Evolutionary conservation across 306 rosid species (phyloP), one percentile per base, ranked within the genome.

Genomic region (Vachellia pachyceras): DNA sequence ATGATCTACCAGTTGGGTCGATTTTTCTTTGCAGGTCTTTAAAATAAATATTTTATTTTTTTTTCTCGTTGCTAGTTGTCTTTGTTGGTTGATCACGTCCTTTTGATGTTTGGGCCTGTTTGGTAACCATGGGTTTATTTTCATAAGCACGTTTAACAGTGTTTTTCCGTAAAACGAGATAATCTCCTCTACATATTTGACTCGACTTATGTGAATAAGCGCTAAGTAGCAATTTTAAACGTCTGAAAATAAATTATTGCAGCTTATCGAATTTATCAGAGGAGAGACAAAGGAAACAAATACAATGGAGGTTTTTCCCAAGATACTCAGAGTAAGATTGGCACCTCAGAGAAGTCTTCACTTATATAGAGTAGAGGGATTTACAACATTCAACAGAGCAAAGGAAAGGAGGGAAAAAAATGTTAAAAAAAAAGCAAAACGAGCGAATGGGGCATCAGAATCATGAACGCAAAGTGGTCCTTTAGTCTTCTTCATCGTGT

Each of bases 381-480:
- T 77, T 77, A 47, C 74, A 77, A 47, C 74, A 46, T 36, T 63
- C 36, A 40, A n/a, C 35, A n/a, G 35, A n/a, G 20, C 33, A 68
- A 41, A 8, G 58, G 6, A 18, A 18, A 9, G 18, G 8, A 45
- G 1, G 1, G 14, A 2, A 15, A 5, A 6, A 13, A 3, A 1
- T 5, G 15, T 1, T 35, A 25, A 22, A 46, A 23, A 18, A n/a
- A n/a, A n/a, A n/a, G n/a, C 45, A 47, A 54, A 36, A 40, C 54
- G 75, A 64, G 39, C 72, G 42, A 76, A 81, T 72, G 87, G 83
- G 85, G 88, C 83, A 79, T 83, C 84, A 69, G 88, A 69, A 81
- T 83, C 88, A 82, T 87, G 75, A 74, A 49, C 66, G 36, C 86
- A 75, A 76, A 81, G 83, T 84, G 85, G 77, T 79, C 57, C 84